Base-by-base conservation (phyloP, 352 stramenopile genomes). In the Globisporangium middletonii region DNA sequence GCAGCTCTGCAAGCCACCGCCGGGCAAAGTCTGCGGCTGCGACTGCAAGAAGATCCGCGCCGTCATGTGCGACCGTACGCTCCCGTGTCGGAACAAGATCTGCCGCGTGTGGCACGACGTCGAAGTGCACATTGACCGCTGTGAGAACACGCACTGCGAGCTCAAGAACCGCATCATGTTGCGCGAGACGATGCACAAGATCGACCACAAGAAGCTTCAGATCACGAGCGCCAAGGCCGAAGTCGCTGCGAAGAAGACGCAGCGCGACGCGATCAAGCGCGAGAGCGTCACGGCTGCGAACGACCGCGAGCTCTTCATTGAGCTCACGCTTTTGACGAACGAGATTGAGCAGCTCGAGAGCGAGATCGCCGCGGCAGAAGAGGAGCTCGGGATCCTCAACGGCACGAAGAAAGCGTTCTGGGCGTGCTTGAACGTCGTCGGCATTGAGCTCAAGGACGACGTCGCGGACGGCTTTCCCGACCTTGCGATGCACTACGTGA, bases 51-150 rank as follows among this genome's bases (percentile, higher is more conserved):
- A 84, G 53, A 73, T 89, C n/a, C 79, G 79, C 18, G 66, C 66
- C 12, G 69, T 82, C 13, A 89, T 89, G 79, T 89, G 79, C 55
- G 83, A 78, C 60, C 67, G 71, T 48, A 72, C 78, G 45, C 62
- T 78, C 53, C 76, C 76, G 15, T 89, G 79, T 57, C 75, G 77
- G 50, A 83, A 86, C 76, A 86, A 83, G 62, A 72, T 75, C 53
- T 89, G 79, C 30, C 76, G 79, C 15, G 72, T 87, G 30, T 89
- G 79, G 79, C 79, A 89, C 55, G 79, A 89, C 28, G 79, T 89
- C 0, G 79, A 89, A 50, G 76, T 77, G 9, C 76, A 89, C 61
- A 86, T 68, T 2, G 79, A 86, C 55, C 73, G 69, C n/a, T 89
- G 79, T 53, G 62, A 73, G 57, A 86, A 89, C 68, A 52, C 63